A percentile compares a stretch with the other conserved stretches of the same genome.
Conservation (phyloP, 306 rosid species). For the Castanea sativa region DNA sequence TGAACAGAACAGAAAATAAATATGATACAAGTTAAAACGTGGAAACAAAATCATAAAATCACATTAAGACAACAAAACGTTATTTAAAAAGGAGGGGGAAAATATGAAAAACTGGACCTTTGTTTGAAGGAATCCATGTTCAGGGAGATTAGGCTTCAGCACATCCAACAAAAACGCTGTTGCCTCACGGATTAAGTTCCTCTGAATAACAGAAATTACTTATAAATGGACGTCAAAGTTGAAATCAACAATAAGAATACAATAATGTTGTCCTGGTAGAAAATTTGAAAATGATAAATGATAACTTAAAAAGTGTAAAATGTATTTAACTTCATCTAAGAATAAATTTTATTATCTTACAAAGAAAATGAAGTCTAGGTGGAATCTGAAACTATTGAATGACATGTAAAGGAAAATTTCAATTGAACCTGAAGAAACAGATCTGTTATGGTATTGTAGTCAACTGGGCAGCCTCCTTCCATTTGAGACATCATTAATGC, state of each 20-base stretch:
- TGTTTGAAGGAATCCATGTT: constrained; percentile 88
- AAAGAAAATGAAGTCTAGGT: neutral
- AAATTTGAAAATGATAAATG: neutral
- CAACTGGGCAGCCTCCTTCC: constrained; percentile 99
- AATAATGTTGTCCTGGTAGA: neutral
- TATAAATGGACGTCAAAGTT: neutral
- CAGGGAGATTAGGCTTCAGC: constrained; percentile 95
- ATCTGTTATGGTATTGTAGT: constrained; percentile 96
- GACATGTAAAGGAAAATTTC: neutral
- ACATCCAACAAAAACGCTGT: constrained; percentile 95
- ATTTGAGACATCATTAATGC: constrained; percentile 99
- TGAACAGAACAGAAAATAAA: constrained; percentile 25
- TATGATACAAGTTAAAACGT: neutral
- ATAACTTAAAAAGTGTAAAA: neutral
- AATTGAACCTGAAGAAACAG: constrained; percentile 85
- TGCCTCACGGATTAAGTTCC: constrained; percentile 98
- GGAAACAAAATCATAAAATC: neutral
- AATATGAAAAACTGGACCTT: constrained; percentile 46
- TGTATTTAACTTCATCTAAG: neutral
- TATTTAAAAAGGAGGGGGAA: neutral
- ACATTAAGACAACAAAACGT: neutral
- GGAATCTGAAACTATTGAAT: neutral
- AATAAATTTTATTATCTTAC: neutral
- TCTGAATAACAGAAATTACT: constrained; percentile 33
- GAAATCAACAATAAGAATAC: neutral